Percentiles rank a stretch among this genome's conserved stretches.
These are phyloP conservation scores for Fusarium tjaetaba DNA, from an alignment of 2,329 filamentous ascomycete genomes.

Conservation along the genomic window DNA sequence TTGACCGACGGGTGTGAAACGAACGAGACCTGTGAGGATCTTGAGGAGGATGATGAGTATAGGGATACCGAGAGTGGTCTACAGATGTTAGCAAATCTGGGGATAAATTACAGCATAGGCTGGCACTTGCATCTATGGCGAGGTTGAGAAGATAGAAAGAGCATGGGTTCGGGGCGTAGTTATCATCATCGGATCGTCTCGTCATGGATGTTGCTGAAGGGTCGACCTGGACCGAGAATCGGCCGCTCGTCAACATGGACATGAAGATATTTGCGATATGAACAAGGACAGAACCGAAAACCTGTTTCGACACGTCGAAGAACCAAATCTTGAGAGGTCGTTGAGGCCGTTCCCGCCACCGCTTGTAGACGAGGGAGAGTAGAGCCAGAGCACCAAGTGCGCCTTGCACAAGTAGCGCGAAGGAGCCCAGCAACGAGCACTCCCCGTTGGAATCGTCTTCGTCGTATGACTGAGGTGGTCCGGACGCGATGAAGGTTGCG, in stretches of 20 bases:
- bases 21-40: conserved; percentile 75
- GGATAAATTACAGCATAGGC: not conserved
- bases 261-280: conserved; percentile 95
- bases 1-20: conserved; percentile 79
- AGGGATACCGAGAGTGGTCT: conserved; percentile 96
- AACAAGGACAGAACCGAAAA: conserved; percentile 90
- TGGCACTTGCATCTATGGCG: conserved; percentile 85
- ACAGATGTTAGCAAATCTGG: conserved; percentile 12
- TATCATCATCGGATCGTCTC: conserved; percentile 62
- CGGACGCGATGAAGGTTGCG: conserved; percentile 24
- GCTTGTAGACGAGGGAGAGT: conserved; percentile 89
- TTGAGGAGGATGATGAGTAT: conserved; percentile 91
- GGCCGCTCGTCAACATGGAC: conserved; percentile 92
- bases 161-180: conserved; percentile 84
- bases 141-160: conserved; percentile 96
- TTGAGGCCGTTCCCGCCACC: conserved; percentile 91
- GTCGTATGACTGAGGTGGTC: conserved; percentile 42
- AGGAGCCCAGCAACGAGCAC: conserved; percentile 88
- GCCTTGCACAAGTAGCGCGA: conserved; percentile 89
- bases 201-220: conserved; percentile 51
- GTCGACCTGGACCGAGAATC: conserved; percentile 74
- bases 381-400: conserved; percentile 86
- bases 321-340: conserved; percentile 96
- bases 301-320: conserved; percentile 97
- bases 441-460: conserved; percentile 71